Evolutionary conservation across 305 asterid species (phyloP), one percentile per base, ranked within the genome.

Genomic region (Fraxinus sp.): DNA sequence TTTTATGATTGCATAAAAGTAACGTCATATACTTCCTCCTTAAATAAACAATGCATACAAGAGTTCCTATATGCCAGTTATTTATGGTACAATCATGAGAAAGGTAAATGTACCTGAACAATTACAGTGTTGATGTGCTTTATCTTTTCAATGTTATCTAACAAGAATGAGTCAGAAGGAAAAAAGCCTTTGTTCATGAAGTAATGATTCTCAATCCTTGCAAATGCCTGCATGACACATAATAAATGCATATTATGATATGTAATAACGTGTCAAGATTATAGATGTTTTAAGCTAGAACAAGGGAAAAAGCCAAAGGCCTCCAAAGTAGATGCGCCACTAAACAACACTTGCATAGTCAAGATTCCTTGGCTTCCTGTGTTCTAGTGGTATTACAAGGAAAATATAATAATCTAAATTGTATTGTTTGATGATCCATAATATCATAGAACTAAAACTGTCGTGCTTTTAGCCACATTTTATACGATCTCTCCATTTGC

Each of bases 201-300:
- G 90, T 94, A 96, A 91, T 96, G 98, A 86, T 94, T 95, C 93
- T 96, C 99, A 87, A 96, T 94, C 94, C 99, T 90, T 46, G 98
- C 98, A 87, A 96, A 94, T 81, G 99, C 99, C 99, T 94, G 91
- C 66, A 87, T 8, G 28, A 77, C 79, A 78, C 74, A 86, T 18
- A 83, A 84, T 39, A 75, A 41, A 55, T 72, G 73, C 66, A 75
- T 28, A 79, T 78, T 70, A 79, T 14, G 77, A 68, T 68, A 26
- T 7, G 0, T 68, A 24, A 70, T n/a, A 41, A 32, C 1, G 24
- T 36, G 41, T 11, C 80, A 75, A 41, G 36, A 66, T 66, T 66
- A 28, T 66, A 10, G 7, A 26, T 24, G 74, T 3, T 66, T 66
- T 11, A 66, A 66, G n/a, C 36, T 11, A 3, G 36, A 26, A 66